These are phyloP conservation scores for Floccularia luteovirens DNA, from an alignment of 768 basidiomycete genomes.

Conservation along the genomic window DNA sequence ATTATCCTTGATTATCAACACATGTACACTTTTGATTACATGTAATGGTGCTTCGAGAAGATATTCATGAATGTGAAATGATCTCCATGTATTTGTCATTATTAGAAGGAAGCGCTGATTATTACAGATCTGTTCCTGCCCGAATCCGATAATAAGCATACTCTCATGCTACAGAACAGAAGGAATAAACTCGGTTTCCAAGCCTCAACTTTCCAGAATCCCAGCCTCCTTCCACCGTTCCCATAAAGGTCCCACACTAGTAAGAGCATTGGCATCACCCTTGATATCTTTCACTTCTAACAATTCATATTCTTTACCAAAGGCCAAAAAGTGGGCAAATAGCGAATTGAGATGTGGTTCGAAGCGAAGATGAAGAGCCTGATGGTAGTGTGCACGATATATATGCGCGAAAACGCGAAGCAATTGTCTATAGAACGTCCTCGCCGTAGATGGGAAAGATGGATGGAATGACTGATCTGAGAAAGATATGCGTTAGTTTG, in stretches of 20 bases:
- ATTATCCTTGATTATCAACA: no score
- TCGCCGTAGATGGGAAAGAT: slow-evolving; percentile 82
- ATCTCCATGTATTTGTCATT: no score
- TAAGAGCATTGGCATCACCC: slow-evolving; percentile 49
- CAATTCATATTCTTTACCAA: slow-evolving; percentile 90
- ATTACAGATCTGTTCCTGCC: no score
- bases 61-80: no score
- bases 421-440: slow-evolving; percentile 94
- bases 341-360: slow-evolving; percentile 97
- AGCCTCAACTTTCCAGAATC: slow-evolving; percentile 36
- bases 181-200: no score
- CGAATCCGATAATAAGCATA: no score
- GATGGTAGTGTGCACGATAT: slow-evolving; percentile 89
- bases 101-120: no score
- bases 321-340: slow-evolving; percentile 96
- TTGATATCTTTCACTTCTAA: slow-evolving; percentile 85
- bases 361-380: slow-evolving; percentile 86
- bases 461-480: slow-evolving; percentile 82
- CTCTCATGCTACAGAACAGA: no score
- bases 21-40: no score
- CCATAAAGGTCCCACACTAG: slow-evolving; percentile 76
- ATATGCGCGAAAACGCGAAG: slow-evolving; percentile 96
- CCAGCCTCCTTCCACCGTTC: slow-evolving; percentile 91
- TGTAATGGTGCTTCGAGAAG: no score
- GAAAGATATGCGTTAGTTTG: neutral